Conservation (phyloP, 2,329 filamentous ascomycete species). For the Ophiostoma fasciatum region DNA sequence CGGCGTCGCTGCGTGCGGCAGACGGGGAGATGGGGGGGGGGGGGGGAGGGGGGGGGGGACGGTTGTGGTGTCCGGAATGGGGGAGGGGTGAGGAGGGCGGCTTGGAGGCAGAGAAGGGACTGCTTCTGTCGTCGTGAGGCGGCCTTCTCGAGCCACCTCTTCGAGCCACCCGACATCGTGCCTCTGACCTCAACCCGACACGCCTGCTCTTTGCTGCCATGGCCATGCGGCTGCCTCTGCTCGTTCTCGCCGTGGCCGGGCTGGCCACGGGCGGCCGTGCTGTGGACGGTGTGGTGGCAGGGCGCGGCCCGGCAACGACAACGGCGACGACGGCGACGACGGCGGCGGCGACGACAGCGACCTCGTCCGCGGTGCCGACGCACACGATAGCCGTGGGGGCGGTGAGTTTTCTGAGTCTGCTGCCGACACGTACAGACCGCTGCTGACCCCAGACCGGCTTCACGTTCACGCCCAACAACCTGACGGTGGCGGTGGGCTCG, state of each 20-base stretch:
- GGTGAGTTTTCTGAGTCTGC: neutral
- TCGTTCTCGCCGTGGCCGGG: neutral
- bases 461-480: constrained; percentile 21
- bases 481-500: constrained; percentile 29
- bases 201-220: neutral
- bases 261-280: neutral
- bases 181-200: no score
- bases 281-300: no score
- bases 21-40: no score
- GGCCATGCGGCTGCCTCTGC: neutral
- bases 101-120: no score
- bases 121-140: no score
- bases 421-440: neutral
- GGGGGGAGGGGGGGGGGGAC: no score
- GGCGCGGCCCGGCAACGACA: neutral
- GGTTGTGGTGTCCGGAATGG: no score
- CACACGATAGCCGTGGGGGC: constrained; percentile 5
- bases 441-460: constrained; percentile 15
- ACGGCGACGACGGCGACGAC: neutral
- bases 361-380: neutral
- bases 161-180: no score
- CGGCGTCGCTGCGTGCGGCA: no score
- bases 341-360: neutral
- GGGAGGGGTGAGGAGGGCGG: no score
- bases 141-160: no score